Conservation (phyloP, 345 rosid species). For the Citrus cavaleriei region DNA sequence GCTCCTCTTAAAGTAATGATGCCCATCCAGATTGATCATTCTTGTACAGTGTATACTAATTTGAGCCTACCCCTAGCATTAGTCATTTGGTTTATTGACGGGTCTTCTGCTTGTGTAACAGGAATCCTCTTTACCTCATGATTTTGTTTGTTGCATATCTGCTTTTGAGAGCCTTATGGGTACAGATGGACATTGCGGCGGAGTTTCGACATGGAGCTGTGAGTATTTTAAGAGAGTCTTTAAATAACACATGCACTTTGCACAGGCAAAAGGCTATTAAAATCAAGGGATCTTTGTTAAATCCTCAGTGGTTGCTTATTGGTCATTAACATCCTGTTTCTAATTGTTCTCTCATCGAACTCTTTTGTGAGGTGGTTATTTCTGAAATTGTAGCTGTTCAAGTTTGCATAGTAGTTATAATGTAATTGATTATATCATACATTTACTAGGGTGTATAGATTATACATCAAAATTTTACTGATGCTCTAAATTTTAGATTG, state of each 20-base stretch:
- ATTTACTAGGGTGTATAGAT: neutral
- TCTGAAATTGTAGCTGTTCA: neutral
- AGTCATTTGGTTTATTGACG: neutral
- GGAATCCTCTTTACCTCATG: slow-evolving; percentile 78
- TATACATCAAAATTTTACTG: neutral
- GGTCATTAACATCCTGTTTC: neutral
- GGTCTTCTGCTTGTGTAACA: slow-evolving; percentile 35
- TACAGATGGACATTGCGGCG: slow-evolving; percentile 58
- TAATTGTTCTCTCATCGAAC: neutral
- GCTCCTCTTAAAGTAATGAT: slow-evolving; percentile 60
- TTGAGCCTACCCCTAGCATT: neutral
- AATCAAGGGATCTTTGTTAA: neutral
- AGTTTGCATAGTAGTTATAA: neutral
- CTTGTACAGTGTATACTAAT: neutral
- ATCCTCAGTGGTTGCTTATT: neutral
- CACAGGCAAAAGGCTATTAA: neutral
- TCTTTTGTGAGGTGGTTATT: neutral
- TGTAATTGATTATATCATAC: neutral
- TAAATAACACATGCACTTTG: neutral
- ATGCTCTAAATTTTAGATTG: neutral
- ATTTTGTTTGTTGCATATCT: slow-evolving; percentile 50
- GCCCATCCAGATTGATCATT: neutral
- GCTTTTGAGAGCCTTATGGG: slow-evolving; percentile 68
- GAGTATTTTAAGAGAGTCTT: slow-evolving; percentile 24
- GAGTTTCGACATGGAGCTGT: slow-evolving; percentile 69